These are phyloP conservation scores for Naganishia vishniacii DNA, from an alignment of 768 basidiomycete genomes.

Conservation along the genomic window DNA sequence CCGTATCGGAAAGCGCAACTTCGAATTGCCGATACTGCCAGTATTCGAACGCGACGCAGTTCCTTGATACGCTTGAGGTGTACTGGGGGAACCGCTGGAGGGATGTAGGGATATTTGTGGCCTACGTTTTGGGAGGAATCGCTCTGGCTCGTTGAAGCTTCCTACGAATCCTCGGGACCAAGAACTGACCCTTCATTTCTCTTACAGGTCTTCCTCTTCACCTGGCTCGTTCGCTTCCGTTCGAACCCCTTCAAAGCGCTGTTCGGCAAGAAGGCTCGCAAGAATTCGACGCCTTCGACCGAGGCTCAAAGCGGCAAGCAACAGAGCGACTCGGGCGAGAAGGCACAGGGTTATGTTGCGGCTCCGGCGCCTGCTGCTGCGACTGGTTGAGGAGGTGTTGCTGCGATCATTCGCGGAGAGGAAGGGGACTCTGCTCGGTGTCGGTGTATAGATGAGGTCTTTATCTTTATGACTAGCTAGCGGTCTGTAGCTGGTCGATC, in stretches of 20 bases:
- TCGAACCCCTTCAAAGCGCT: constrained; percentile 2
- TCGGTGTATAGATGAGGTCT: too few relatives aligned
- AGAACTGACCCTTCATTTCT: neutral
- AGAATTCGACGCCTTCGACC: constrained; percentile 1
- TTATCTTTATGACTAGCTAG: too few relatives aligned
- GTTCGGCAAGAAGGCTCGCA: constrained; percentile 3
- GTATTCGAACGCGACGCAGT: constrained; percentile 58
- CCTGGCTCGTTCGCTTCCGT: constrained; percentile 4
- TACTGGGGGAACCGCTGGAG: constrained; percentile 53
- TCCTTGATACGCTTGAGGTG: constrained; percentile 59
- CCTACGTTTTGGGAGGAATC: neutral
- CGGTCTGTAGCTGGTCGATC: too few relatives aligned
- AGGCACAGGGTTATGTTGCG: constrained; percentile 3
- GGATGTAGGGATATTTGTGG: constrained; percentile 51
- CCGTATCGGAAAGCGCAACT: constrained; percentile 50
- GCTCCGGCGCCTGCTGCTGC: constrained; percentile 4
- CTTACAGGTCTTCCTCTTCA: constrained; percentile 13
- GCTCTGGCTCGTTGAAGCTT: neutral
- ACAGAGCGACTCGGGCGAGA: neutral
- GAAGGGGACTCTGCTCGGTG: too few relatives aligned
- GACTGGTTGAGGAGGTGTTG: neutral
- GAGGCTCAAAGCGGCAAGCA: constrained; percentile 5
- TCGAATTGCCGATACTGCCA: constrained; percentile 67
- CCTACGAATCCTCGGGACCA: neutral
- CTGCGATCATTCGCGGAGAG: too few relatives aligned